A percentile compares a stretch with the other conserved stretches of the same genome.
phyloP scores from a whole-genome alignment of 1,284 basidiomycete species.

The Singerocomus inundabilis region DNA sequence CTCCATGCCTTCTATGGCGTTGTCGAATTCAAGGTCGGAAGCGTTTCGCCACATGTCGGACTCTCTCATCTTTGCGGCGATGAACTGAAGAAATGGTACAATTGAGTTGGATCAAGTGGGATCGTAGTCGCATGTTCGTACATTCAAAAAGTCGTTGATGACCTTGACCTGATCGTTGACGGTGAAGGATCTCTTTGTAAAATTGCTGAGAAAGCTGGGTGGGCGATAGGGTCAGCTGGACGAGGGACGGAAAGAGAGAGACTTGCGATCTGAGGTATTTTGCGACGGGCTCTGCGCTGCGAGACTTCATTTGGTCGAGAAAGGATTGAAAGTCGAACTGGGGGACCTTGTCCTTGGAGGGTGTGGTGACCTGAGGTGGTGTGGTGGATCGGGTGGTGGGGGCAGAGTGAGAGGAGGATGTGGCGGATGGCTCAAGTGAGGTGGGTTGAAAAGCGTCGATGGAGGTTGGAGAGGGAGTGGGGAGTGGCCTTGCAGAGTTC shows the following conservation, averaged over 20 bases:
- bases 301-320: conserved; percentile 86
- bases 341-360: conserved; percentile 33
- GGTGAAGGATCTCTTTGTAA: conserved; percentile 84
- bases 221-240: neutral
- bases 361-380: neutral
- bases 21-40: conserved; percentile 86
- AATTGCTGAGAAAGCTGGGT: conserved; percentile 83
- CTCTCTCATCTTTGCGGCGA: conserved; percentile 81
- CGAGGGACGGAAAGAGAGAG: neutral
- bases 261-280: conserved; percentile 88
- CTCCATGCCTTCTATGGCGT: conserved; percentile 98
- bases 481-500: conserved; percentile 11
- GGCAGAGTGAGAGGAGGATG: conserved; percentile 1
- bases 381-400: conserved; percentile 9
- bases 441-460: conserved; percentile 11
- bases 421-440: conserved; percentile 6
- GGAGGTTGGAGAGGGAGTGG: neutral
- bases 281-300: conserved; percentile 83
- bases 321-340: conserved; percentile 86
- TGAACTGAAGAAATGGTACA: conserved; percentile 60
- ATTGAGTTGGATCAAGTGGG: conserved; percentile 10
- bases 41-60: conserved; percentile 80
- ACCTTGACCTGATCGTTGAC: conserved; percentile 91
- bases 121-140: conserved; percentile 40
- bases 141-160: conserved; percentile 87